Percentiles rank a stretch among this genome's conserved stretches.
Evolutionary conservation across 2,329 filamentous ascomycete genomes (phyloP).

Genomic region (Colletotrichum sp.): DNA sequence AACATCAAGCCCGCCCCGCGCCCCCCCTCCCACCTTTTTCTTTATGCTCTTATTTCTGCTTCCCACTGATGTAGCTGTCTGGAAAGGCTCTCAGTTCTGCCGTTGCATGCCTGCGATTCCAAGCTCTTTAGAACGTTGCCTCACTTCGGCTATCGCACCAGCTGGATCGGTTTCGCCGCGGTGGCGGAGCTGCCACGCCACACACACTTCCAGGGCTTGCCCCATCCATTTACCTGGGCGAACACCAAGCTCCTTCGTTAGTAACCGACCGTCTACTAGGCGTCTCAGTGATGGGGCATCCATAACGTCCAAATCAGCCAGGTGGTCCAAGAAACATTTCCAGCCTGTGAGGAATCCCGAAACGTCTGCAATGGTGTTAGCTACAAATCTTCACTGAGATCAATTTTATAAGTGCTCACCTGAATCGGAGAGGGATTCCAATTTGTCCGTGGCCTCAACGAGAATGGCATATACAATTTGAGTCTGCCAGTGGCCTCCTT

Average conservation of each 20-base stretch:
- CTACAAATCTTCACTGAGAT: neutral
- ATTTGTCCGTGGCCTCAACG: conserved; percentile 59
- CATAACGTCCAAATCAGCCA: conserved; percentile 59
- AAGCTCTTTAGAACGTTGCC: conserved; percentile 55
- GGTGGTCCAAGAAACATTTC: conserved; percentile 61
- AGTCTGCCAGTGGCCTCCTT: conserved; percentile 68
- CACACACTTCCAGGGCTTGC: conserved; percentile 76
- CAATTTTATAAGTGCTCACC: neutral
- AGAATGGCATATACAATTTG: conserved; percentile 74
- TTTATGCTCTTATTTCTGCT: neutral
- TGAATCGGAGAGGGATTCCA: conserved; percentile 26
- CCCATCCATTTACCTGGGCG: conserved; percentile 86
- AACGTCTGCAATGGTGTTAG: conserved; percentile 38
- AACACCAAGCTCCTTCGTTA: conserved; percentile 71
- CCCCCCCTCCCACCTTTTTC: neutral
- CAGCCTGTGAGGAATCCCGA: conserved; percentile 53
- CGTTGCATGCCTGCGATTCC: conserved; percentile 37
- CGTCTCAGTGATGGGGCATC: conserved; percentile 64
- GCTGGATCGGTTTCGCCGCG: conserved; percentile 66
- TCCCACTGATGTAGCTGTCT: neutral
- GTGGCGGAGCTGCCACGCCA: conserved; percentile 89
- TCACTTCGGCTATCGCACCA: conserved; percentile 66
- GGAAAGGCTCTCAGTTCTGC: neutral
- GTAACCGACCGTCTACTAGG: conserved; percentile 76
- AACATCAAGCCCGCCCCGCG: neutral